phyloP scores from a whole-genome alignment of 2,329 filamentous ascomycete genomes.

The Colletotrichum trifolii region DNA sequence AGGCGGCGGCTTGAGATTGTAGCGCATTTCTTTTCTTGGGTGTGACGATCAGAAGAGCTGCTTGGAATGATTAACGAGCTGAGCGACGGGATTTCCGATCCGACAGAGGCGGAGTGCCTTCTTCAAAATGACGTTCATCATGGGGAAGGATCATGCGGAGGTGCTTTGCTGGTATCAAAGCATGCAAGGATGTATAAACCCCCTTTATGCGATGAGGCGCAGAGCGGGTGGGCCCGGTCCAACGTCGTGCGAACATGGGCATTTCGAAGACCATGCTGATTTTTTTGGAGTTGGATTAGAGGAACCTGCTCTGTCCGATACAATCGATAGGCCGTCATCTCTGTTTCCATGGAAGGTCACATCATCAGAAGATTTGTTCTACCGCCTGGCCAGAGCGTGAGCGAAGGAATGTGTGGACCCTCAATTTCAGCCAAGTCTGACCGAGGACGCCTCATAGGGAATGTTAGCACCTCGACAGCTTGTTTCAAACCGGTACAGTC shows the following conservation, averaged over 20 bases:
- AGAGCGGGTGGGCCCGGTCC: conserved; percentile 20
- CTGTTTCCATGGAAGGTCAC: too few species aligned
- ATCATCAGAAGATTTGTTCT: too few species aligned
- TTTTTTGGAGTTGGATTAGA: too few species aligned
- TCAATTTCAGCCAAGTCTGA: conserved; percentile 15
- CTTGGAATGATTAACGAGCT: neutral
- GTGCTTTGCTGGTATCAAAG: conserved; percentile 30
- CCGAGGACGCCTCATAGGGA: conserved; percentile 10
- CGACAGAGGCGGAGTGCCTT: too few species aligned
- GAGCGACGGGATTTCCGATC: conserved; percentile 1
- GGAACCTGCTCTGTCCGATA: too few species aligned
- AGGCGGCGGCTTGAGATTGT: conserved; percentile 3
- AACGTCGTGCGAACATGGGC: conserved; percentile 13
- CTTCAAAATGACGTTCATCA: neutral
- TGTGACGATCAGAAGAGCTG: neutral
- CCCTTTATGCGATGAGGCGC: conserved; percentile 36
- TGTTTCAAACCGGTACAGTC: conserved; percentile 14
- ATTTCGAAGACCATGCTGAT: neutral
- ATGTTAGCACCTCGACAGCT: neutral
- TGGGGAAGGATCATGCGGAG: conserved; percentile 30
- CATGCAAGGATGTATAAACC: conserved; percentile 24
- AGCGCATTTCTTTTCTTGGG: conserved; percentile 25
- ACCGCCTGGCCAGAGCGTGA: neutral
- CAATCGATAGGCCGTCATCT: too few species aligned
- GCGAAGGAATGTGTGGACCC: conserved; percentile 18